Percentiles rank a stretch among this genome's conserved stretches.
phyloP scores from a whole-genome alignment of 2,329 filamentous ascomycete genomes.

The Neocatenulostroma microsporum region DNA sequence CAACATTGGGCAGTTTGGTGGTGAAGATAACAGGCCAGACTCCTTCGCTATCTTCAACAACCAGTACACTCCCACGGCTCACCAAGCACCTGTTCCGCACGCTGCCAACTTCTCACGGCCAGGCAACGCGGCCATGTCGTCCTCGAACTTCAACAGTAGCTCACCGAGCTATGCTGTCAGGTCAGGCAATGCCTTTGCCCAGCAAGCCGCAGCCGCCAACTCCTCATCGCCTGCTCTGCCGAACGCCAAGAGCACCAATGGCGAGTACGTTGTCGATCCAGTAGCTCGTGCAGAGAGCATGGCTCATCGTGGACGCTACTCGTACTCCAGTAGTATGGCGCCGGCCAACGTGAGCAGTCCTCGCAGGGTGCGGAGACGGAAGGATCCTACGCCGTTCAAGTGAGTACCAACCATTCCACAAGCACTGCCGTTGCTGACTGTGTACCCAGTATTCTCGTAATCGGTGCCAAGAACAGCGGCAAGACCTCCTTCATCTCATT shows the following conservation, averaged over 20 bases:
- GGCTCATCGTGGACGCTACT: constrained; percentile 92
- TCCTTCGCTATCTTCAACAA: constrained; percentile 51
- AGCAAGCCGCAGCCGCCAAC: constrained; percentile 33
- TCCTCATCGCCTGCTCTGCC: constrained; percentile 17
- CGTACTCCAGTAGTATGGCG: constrained; percentile 87
- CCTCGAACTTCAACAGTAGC: constrained; percentile 19
- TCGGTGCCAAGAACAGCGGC: constrained; percentile 78
- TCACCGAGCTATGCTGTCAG: constrained; percentile 22
- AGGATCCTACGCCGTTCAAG: constrained; percentile 98
- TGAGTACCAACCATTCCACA: constrained; percentile 52
- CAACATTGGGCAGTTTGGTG: constrained; percentile 34
- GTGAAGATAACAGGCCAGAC: constrained; percentile 56
- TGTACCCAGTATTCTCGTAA: constrained; percentile 68
- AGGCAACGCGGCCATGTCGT: constrained; percentile 26
- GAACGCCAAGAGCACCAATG: constrained; percentile 29
- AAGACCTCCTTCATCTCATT: constrained; percentile 98
- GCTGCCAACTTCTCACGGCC: constrained; percentile 29
- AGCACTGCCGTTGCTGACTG: constrained; percentile 7
- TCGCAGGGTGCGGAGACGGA: constrained; percentile 81
- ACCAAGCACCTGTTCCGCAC: constrained; percentile 34
- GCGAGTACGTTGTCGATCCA: constrained; percentile 61
- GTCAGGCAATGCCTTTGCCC: constrained; percentile 15
- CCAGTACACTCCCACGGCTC: constrained; percentile 33
- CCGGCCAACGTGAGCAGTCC: constrained; percentile 90
- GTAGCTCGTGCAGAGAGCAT: constrained; percentile 83